Evolutionary conservation across 2,329 filamentous ascomycete genomes (phyloP).

Genomic region (Claviceps africana): DNA sequence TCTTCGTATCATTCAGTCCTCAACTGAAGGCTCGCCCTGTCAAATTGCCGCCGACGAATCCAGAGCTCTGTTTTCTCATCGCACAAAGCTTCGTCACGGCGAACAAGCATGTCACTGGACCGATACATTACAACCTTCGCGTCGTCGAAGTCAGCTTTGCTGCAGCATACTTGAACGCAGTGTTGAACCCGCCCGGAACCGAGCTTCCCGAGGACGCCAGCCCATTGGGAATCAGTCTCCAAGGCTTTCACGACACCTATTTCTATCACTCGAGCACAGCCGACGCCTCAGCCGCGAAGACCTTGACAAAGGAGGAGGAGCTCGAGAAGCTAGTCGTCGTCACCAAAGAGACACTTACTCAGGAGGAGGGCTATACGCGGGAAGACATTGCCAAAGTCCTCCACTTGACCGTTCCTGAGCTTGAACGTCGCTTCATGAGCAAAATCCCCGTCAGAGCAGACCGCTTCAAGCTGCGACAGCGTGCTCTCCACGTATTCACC

Average conservation of each 20-base stretch:
- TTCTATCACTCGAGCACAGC: slow-evolving; percentile 38
- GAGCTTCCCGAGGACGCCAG: slow-evolving; percentile 62
- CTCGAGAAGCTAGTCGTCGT: slow-evolving; percentile 59
- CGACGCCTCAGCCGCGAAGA: slow-evolving; percentile 28
- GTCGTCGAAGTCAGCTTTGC: slow-evolving; percentile 93
- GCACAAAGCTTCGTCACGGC: slow-evolving; percentile 88
- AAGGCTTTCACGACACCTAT: slow-evolving; percentile 75
- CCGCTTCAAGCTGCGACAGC: slow-evolving; percentile 73
- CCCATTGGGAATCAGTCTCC: slow-evolving; percentile 69
- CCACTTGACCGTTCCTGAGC: slow-evolving; percentile 51
- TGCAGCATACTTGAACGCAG: slow-evolving; percentile 51
- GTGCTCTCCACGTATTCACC: slow-evolving; percentile 78
- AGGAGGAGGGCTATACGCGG: slow-evolving; percentile 75
- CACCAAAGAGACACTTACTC: slow-evolving; percentile 54
- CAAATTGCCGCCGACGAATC: slow-evolving; percentile 64
- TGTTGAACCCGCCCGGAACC: slow-evolving; percentile 40
- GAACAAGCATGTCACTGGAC: slow-evolving; percentile 88
- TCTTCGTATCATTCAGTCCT: slow-evolving; percentile 84
- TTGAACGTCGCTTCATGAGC: slow-evolving; percentile 68
- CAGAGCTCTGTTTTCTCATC: slow-evolving; percentile 81
- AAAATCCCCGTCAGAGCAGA: slow-evolving; percentile 83
- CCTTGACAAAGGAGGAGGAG: slow-evolving; percentile 44
- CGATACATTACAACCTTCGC: slow-evolving; percentile 89
- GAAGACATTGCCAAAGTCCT: slow-evolving; percentile 68
- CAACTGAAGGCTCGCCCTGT: slow-evolving; percentile 63